A percentile compares a stretch with the other conserved stretches of the same genome.
phyloP scores from a whole-genome alignment of 495 filamentous ascomycete genomes.

The Glarea lozoyensis region DNA sequence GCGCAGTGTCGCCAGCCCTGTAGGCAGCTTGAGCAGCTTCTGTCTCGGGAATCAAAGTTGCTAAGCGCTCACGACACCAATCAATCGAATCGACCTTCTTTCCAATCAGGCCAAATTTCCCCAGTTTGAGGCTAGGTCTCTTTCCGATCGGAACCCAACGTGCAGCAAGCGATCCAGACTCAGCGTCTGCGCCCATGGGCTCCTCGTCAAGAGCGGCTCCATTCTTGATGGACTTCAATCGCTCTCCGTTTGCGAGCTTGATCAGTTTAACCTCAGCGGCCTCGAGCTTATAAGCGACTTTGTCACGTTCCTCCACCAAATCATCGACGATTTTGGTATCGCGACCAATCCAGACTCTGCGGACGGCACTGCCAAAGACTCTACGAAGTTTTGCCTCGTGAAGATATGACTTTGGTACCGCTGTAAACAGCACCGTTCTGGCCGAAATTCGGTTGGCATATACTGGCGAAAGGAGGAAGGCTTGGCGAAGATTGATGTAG shows the following conservation, averaged over 20 bases:
- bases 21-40: constrained; percentile 69
- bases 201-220: constrained; percentile 25
- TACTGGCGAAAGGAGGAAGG: constrained; percentile 79
- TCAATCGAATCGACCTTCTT: constrained; percentile 94
- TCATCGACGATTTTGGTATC: constrained; percentile 77
- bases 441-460: constrained; percentile 89
- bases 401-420: constrained; percentile 69
- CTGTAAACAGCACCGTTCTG: constrained; percentile 84
- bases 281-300: constrained; percentile 77
- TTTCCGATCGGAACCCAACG: constrained; percentile 73
- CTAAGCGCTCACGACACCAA: constrained; percentile 78
- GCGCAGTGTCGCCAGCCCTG: constrained; percentile 55
- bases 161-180: constrained; percentile 65
- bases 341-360: constrained; percentile 77
- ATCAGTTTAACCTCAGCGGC: constrained; percentile 84
- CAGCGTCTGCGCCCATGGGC: constrained; percentile 37
- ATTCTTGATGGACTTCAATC: constrained; percentile 69
- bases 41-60: constrained; percentile 70
- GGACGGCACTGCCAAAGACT: constrained; percentile 73
- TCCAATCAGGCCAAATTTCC: constrained; percentile 64
- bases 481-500: constrained; percentile 93
- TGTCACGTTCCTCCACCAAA: constrained; percentile 75
- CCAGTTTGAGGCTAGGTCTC: constrained; percentile 77
- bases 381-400: constrained; percentile 62
- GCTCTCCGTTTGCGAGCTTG: constrained; percentile 67